Evolutionary conservation across 169 alveolate species (phyloP).

Genomic region (Plasmodium ovale): DNA sequence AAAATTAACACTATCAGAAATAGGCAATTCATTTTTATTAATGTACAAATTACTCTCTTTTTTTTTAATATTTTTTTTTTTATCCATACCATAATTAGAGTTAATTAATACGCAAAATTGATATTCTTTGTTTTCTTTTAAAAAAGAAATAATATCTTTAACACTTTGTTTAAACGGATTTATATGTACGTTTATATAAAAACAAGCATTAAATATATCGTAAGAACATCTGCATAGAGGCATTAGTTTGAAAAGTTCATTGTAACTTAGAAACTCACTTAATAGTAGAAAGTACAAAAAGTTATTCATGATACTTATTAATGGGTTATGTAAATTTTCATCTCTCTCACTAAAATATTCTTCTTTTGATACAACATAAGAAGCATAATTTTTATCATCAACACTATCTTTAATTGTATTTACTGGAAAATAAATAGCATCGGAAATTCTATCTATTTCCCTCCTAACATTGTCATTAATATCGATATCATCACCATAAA

Average conservation of each 20-base stretch:
- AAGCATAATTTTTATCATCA: background rate
- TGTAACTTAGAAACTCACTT: constrained; percentile 57
- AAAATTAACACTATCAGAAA: background rate
- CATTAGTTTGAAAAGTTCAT: constrained; percentile 63
- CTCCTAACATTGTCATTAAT: background rate
- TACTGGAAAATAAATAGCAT: too few relatives aligned
- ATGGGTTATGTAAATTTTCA: constrained; percentile 36
- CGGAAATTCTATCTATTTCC: too few relatives aligned
- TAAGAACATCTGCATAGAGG: constrained; percentile 48
- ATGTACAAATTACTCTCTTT: background rate
- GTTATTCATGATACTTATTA: constrained; percentile 51
- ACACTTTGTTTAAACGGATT: constrained; percentile 69
- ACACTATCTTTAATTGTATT: too few relatives aligned
- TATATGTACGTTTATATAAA: constrained; percentile 54
- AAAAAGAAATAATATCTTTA: constrained; percentile 42
- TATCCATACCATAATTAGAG: background rate
- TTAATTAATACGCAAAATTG: constrained; percentile 41
- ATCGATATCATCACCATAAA: background rate
- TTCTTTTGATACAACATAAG: background rate
- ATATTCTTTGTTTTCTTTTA: constrained; percentile 60
- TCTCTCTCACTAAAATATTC: too few relatives aligned
- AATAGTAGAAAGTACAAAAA: constrained; percentile 57
- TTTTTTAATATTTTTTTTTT: background rate
- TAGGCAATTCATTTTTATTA: background rate
- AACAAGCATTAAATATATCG: constrained; percentile 32